These are phyloP conservation scores for Musa itinerans DNA, from an alignment of 176 grass and related monocot species.

Conservation along the genomic window DNA sequence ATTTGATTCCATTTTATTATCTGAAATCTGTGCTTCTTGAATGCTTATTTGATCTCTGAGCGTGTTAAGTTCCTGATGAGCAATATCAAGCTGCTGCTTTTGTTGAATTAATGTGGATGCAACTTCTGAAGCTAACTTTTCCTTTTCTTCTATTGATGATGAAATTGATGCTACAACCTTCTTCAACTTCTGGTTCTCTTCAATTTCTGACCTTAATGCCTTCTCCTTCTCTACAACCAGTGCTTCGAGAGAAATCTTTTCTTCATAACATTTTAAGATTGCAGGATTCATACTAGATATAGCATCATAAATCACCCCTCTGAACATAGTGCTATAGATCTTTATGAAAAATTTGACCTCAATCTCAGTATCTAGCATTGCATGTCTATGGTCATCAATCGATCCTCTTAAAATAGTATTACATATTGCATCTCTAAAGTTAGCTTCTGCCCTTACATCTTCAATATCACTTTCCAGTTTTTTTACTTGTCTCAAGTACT, in stretches of 20 bases:
- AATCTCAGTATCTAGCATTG: conserved; percentile 34
- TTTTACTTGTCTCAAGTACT: conserved; percentile 25
- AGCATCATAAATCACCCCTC: conserved; percentile 13
- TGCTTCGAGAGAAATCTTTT: conserved; percentile 34
- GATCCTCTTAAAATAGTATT: conserved; percentile 34
- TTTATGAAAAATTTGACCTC: conserved; percentile 8
- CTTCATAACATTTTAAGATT: conserved; percentile 29
- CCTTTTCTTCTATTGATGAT: conserved; percentile 34
- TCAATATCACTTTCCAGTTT: conserved; percentile 38
- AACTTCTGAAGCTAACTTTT: conserved; percentile 40
- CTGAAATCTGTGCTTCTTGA: conserved; percentile 45
- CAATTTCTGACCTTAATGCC: conserved; percentile 22
- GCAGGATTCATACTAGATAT: neutral
- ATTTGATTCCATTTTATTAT: conserved; percentile 43
- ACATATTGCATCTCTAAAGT: conserved; percentile 34
- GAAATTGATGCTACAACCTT: conserved; percentile 18
- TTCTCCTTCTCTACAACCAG: conserved; percentile 46
- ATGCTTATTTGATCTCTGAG: conserved; percentile 47
- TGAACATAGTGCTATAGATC: conserved; percentile 7
- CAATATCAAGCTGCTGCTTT: conserved; percentile 58
- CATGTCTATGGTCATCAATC: conserved; percentile 22
- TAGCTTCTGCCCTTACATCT: conserved; percentile 37
- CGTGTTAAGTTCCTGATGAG: conserved; percentile 45
- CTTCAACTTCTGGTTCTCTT: conserved; percentile 60
- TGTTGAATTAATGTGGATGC: conserved; percentile 48